Percentiles rank a stretch among this genome's conserved stretches.
Evolutionary conservation across 148 eudicot genomes (phyloP).

Genomic region (Heliamphora exappendiculata): DNA sequence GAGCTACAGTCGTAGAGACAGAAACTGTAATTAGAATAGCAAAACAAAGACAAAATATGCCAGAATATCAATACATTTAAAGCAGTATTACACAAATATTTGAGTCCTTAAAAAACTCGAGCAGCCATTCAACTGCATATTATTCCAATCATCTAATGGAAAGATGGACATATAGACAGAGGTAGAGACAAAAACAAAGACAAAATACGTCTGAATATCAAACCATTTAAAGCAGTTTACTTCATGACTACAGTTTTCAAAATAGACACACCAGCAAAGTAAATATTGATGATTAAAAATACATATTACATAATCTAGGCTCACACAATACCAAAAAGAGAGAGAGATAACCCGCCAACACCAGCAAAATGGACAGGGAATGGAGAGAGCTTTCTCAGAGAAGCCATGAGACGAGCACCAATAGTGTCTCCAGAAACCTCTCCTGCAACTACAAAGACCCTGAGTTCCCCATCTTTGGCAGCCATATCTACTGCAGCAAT

Average conservation of each 20-base stretch:
- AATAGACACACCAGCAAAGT: neutral
- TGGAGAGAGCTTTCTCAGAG: slow-evolving; percentile 64
- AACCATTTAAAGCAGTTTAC: neutral
- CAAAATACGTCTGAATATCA: neutral
- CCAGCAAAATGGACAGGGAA: slow-evolving; percentile 73
- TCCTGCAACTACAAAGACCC: slow-evolving; percentile 86
- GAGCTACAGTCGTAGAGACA: neutral
- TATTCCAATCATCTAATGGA: neutral
- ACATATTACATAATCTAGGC: neutral
- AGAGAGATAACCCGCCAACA: slow-evolving; percentile 69
- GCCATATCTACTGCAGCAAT: slow-evolving; percentile 57
- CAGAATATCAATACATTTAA: too few relatives aligned
- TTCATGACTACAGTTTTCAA: neutral
- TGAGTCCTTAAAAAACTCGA: neutral
- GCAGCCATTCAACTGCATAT: neutral
- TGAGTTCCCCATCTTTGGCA: slow-evolving; percentile 77
- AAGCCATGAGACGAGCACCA: slow-evolving; percentile 77
- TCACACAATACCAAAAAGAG: neutral
- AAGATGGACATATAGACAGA: neutral
- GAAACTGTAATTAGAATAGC: neutral
- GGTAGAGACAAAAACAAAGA: neutral
- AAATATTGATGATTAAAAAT: neutral
- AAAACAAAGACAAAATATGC: neutral
- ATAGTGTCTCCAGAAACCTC: slow-evolving; percentile 93
- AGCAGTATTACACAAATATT: neutral